phyloP scores from a whole-genome alignment of 2,329 filamentous ascomycete genomes.

The Colletotrichum acutatum region DNA sequence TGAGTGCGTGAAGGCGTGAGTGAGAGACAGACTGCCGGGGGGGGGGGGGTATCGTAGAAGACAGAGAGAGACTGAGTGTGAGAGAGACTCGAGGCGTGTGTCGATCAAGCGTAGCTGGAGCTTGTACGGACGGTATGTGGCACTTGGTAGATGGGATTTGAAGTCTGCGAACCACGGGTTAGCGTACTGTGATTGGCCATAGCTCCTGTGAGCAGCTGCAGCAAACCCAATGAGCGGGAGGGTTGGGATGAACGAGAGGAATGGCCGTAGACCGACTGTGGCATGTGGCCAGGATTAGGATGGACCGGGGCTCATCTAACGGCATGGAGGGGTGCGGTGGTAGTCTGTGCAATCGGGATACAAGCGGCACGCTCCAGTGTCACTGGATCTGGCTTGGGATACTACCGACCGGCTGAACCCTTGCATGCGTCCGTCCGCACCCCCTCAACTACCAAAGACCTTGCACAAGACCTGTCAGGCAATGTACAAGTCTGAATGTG shows the following conservation, averaged over 20 bases:
- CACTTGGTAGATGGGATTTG: conserved; percentile 1
- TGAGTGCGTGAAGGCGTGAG: neutral
- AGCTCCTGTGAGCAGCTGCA: conserved; percentile 30
- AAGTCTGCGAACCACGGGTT: conserved; percentile 34
- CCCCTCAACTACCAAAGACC: neutral
- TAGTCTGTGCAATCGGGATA: conserved; percentile 35
- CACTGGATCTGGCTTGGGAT: conserved; percentile 35
- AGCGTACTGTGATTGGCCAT: conserved; percentile 37
- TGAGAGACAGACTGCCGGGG: neutral
- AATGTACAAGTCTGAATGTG: conserved; percentile 10
- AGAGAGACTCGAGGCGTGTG: neutral
- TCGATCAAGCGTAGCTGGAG: neutral
- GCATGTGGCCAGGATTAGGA: conserved; percentile 34
- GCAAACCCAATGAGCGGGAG: conserved; percentile 31
- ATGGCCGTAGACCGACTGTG: conserved; percentile 24
- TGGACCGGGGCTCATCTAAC: conserved; percentile 31
- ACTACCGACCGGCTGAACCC: conserved; percentile 36
- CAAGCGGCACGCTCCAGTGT: conserved; percentile 32
- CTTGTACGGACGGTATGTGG: too few species aligned
- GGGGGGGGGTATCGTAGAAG: neutral
- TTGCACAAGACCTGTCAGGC: conserved; percentile 32
- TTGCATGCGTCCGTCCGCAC: conserved; percentile 35
- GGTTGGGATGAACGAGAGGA: conserved; percentile 30
- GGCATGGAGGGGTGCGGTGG: conserved; percentile 33
- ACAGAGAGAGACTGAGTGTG: too few species aligned